A percentile compares a stretch with the other conserved stretches of the same genome.
phyloP scores from a whole-genome alignment of 2,329 filamentous ascomycete species.

The Aspergillus sojae region DNA sequence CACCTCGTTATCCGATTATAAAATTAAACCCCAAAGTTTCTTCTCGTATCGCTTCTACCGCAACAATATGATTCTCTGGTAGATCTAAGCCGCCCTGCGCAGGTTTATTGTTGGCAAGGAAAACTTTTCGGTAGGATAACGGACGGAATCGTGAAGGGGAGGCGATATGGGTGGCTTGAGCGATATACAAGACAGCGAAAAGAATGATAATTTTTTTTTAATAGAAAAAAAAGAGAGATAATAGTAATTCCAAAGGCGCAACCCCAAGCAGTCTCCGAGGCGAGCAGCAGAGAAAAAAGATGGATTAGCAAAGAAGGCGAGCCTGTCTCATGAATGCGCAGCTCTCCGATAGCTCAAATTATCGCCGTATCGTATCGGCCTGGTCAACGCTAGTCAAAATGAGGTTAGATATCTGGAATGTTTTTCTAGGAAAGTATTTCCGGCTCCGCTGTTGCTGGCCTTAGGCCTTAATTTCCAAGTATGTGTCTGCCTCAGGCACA shows the following conservation, averaged over 20 bases:
- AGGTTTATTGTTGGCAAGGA: conserved; percentile 6
- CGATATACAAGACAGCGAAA: conserved; percentile 12
- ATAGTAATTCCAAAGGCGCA: not conserved
- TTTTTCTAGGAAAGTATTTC: conserved; percentile 2
- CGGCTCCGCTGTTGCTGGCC: conserved; percentile 1
- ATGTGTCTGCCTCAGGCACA: not conserved
- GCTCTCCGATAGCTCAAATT: conserved; percentile 2
- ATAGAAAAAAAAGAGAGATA: not conserved
- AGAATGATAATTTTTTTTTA: not conserved
- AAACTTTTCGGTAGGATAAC: conserved; percentile 23
- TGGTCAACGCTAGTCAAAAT: conserved; percentile 4
- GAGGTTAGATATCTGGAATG: not conserved
- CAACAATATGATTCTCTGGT: too few species aligned
- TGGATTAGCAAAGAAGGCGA: not conserved
- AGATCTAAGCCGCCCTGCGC: not conserved
- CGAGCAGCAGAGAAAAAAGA: not conserved
- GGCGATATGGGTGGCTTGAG: not conserved
- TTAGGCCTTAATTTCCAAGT: not conserved
- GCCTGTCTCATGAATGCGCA: not conserved
- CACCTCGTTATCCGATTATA: not conserved
- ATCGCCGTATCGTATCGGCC: conserved; percentile 9
- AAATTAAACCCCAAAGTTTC: not conserved
- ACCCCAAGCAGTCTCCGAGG: not conserved
- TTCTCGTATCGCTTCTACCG: not conserved
- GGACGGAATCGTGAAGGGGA: not conserved